phyloP scores from a whole-genome alignment of 2,329 filamentous ascomycete genomes.

The Diaporthe sp. region DNA sequence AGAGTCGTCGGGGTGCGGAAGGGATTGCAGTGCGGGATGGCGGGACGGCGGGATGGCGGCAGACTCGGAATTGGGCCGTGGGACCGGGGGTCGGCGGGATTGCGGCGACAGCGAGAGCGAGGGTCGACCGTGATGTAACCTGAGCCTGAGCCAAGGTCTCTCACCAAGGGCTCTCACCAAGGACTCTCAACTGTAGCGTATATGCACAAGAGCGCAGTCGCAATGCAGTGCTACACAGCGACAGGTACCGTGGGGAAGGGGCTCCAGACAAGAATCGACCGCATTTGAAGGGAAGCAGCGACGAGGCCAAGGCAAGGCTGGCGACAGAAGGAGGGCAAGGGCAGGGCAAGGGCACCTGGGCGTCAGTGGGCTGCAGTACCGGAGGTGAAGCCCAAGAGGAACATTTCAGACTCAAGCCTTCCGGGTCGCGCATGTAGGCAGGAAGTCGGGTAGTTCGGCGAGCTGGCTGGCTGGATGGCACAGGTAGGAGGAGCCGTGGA shows the following conservation, averaged over 20 bases:
- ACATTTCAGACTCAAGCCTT: neutral
- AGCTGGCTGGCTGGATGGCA: neutral
- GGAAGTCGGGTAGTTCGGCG: neutral
- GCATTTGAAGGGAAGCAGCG: neutral
- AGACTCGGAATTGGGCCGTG: conserved; percentile 23
- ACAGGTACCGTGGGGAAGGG: conserved; percentile 3
- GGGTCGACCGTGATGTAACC: conserved; percentile 4
- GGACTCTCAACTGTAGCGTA: too few species aligned
- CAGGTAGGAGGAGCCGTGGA: neutral
- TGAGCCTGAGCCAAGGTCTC: neutral
- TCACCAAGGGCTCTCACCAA: too few species aligned
- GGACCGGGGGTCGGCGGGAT: neutral
- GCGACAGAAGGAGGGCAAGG: neutral
- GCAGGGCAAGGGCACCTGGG: too few species aligned
- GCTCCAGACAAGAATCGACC: neutral
- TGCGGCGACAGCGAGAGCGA: neutral
- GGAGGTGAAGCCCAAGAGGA: neutral
- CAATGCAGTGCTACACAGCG: neutral
- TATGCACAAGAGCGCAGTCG: conserved; percentile 1
- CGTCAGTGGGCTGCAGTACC: neutral
- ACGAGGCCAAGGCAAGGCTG: neutral
- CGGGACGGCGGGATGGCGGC: neutral
- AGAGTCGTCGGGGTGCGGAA: conserved; percentile 5
- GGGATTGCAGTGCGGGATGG: neutral
- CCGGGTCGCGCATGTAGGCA: neutral